Evolutionary conservation across 208 protist genomes (phyloP).

Genomic region (Acanthamoeba triangularis): DNA sequence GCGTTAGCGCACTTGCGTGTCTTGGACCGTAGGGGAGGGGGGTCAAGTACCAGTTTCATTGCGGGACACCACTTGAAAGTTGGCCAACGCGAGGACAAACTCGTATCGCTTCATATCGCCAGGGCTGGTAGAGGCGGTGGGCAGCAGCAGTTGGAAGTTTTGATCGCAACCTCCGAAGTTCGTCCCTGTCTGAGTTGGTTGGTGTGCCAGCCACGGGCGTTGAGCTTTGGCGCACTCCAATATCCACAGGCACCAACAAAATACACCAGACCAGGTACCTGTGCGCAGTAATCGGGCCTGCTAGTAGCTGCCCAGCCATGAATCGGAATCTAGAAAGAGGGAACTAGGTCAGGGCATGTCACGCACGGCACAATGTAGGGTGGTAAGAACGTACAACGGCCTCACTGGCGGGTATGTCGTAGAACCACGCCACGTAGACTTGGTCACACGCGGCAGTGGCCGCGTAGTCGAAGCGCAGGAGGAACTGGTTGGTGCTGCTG

Average conservation of each 20-base stretch:
- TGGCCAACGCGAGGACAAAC: not conserved
- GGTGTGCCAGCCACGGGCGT: not conserved
- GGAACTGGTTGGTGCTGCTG: not conserved
- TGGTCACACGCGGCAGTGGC: not conserved
- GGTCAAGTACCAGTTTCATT: not conserved
- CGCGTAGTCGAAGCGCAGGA: not conserved
- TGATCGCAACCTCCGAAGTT: not conserved
- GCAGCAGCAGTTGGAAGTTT: not conserved
- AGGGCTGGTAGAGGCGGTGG: not conserved
- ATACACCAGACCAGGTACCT: not conserved
- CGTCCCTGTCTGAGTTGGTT: not conserved
- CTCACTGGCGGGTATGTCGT: not conserved
- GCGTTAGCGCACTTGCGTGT: no score
- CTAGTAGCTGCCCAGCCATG: not conserved
- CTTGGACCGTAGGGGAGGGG: not conserved
- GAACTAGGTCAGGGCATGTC: not conserved
- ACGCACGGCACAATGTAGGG: no score
- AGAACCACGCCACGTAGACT: not conserved
- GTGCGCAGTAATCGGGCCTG: not conserved
- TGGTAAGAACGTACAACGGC: not conserved
- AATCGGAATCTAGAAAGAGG: not conserved
- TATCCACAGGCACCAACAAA: no score
- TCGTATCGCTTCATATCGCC: not conserved
- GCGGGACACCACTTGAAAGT: not conserved
- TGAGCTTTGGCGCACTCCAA: no score